Conservation (phyloP, 768 basidiomycete species). For the Kwoniella sp. region DNA sequence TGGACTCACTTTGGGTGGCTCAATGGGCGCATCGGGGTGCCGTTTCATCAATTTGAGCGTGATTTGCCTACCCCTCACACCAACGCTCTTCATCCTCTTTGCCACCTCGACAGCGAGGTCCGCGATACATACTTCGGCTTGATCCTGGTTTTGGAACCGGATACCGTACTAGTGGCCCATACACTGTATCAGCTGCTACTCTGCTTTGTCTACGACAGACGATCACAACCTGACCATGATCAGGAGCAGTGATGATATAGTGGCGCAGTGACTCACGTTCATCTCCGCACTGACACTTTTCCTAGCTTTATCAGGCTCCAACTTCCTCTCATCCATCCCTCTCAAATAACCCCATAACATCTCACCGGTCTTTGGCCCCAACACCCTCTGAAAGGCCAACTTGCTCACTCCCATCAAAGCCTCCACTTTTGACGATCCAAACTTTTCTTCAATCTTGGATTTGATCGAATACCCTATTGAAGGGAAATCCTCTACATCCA, state of each 20-base stretch:
- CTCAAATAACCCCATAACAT: constrained; percentile 79
- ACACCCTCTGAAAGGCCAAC: constrained; percentile 65
- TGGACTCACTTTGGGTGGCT: constrained; percentile 78
- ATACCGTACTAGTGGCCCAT: constrained; percentile 80
- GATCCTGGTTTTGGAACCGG: constrained; percentile 77
- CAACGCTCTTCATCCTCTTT: constrained; percentile 67
- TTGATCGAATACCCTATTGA: constrained; percentile 79
- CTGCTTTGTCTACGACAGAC: not conserved
- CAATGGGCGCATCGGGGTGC: constrained; percentile 79
- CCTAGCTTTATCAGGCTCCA: constrained; percentile 81
- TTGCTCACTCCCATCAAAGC: constrained; percentile 69
- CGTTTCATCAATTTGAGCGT: constrained; percentile 89
- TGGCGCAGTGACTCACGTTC: constrained; percentile 86
- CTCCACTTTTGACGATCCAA: constrained; percentile 70
- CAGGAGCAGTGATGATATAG: too few species aligned
- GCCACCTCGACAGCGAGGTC: constrained; percentile 78
- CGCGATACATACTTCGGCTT: constrained; percentile 75
- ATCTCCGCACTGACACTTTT: constrained; percentile 94
- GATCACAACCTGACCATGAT: too few species aligned
- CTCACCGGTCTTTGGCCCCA: constrained; percentile 81
- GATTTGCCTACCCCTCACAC: constrained; percentile 71
- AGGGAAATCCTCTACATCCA: constrained; percentile 70
- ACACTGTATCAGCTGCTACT: not conserved
- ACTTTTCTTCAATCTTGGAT: constrained; percentile 77
- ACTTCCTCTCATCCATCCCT: constrained; percentile 75